Base-by-base conservation (phyloP, 345 rosid genomes). In the Psidium friedrichsthalianum region DNA sequence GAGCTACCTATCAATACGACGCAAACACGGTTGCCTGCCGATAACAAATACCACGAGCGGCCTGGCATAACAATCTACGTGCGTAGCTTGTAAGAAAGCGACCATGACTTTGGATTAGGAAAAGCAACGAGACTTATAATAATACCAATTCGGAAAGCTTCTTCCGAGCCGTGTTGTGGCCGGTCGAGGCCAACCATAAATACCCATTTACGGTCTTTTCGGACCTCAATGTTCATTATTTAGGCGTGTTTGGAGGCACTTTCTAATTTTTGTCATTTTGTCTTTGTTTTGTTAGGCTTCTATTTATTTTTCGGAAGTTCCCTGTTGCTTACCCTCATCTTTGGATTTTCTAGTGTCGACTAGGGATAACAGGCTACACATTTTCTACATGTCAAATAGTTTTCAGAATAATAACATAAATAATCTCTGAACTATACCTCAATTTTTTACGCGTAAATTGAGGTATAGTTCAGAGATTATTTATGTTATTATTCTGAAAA, bases 381-480 rank as follows among this genome's bases (percentile, higher is more conserved):
- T 25, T 57, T 25, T 25, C 54, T 51, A 13, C 0, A 16, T 47
- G 8, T 47, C 9, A 47, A 8, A 47, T 49, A 49, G 2, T 9
- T 9, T 49, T 49, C 51, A 10, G 3, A 20, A 52, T 14, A 51
- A 51, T 13, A 4, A 14, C 16, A 13, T 5, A 15, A 52, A 52
- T 6, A 6, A 1, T 52, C 0, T 0, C 6, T 15, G 0, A 15
- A 52, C 6, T 52, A 15, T 52, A 2, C 2, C 18, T 6, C 6
- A 52, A 15, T 14, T 5, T 53, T n/a, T n/a, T n/a, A n/a, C n/a
- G n/a, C 3, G 1, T 6, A 53, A 5, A 14, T 15, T 52, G 6
- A 6, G 18, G 2, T 2, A 52, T 15, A 52, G 6, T 52, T 15
- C 0, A 15, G 6, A 0, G 0, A 52, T 1, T 6, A 6, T 52